Conservation (phyloP, 352 stramenopile species). For the Thalassiosira exigua region DNA sequence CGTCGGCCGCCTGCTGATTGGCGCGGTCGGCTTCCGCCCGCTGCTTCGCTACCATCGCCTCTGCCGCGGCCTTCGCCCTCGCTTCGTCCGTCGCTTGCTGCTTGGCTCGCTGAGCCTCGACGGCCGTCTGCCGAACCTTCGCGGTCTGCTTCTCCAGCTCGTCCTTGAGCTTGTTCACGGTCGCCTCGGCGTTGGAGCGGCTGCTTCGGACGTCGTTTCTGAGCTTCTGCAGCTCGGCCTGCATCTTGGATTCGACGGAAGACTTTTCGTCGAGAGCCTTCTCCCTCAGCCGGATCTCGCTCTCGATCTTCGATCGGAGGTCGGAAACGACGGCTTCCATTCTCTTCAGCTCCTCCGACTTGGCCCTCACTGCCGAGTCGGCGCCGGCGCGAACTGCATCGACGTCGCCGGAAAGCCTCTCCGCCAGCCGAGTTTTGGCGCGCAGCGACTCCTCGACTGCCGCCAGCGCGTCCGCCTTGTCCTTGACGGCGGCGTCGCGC, state of each 20-base stretch:
- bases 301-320: slow-evolving; percentile 18
- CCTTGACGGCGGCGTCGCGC: slow-evolving; percentile 19
- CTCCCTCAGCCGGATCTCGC: slow-evolving; percentile 10
- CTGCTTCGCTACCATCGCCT: slow-evolving; percentile 30
- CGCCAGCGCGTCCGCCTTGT: slow-evolving; percentile 2
- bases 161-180: slow-evolving; percentile 23
- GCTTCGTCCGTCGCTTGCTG: not conserved
- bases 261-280: slow-evolving; percentile 24
- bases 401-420: not conserved
- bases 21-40: slow-evolving; percentile 2
- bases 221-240: slow-evolving; percentile 15
- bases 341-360: slow-evolving; percentile 31
- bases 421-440: not conserved
- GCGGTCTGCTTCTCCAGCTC: not conserved
- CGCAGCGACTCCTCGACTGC: not conserved
- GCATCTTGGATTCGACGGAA: slow-evolving; percentile 15
- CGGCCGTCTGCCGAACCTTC: not conserved
- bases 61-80: not conserved
- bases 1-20: slow-evolving; percentile 7
- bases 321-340: slow-evolving; percentile 21
- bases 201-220: slow-evolving; percentile 13
- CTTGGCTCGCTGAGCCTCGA: slow-evolving; percentile 1
- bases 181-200: slow-evolving; percentile 3
- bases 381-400: not conserved
- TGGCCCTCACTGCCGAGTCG: not conserved